Conservation (phyloP, 2,329 filamentous ascomycete genomes). For the Stenocarpella maydis region DNA sequence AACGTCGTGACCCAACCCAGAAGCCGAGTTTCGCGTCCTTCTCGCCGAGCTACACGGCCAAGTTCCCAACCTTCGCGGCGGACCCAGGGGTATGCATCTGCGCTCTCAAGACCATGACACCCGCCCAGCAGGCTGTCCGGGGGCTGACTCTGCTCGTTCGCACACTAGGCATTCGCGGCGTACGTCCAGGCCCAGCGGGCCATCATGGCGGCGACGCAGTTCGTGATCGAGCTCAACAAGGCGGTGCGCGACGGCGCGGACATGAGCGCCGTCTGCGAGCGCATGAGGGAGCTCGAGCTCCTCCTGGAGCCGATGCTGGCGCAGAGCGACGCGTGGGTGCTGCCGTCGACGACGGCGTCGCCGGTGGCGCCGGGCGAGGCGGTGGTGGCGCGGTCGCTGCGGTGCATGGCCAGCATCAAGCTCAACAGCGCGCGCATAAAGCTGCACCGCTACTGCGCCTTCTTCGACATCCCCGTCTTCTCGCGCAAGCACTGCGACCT, state of each 20-base stretch:
- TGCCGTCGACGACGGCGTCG: constrained; percentile 45
- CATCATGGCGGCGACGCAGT: constrained; percentile 56
- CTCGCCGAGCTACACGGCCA: constrained; percentile 54
- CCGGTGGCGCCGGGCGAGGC: constrained; percentile 50
- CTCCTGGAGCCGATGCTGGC: constrained; percentile 48
- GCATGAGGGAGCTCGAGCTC: constrained; percentile 52
- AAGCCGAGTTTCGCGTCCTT: constrained; percentile 53
- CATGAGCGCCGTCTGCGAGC: constrained; percentile 50
- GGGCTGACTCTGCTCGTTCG: not conserved
- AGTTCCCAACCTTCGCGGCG: constrained; percentile 49
- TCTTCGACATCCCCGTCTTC: constrained; percentile 59
- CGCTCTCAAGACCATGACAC: too few species aligned
- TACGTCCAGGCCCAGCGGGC: constrained; percentile 58
- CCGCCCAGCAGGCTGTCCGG: too few species aligned
- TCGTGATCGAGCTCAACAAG: constrained; percentile 57
- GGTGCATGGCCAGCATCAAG: constrained; percentile 58
- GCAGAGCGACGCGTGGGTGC: constrained; percentile 47
- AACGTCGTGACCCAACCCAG: constrained; percentile 43
- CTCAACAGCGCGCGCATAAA: constrained; percentile 61
- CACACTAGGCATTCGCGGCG: constrained; percentile 50
- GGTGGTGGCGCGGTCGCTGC: constrained; percentile 52
- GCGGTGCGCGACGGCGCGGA: constrained; percentile 46
- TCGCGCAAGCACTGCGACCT: constrained; percentile 59
- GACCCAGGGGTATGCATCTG: constrained; percentile 50
- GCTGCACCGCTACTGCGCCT: constrained; percentile 60